Conservation (phyloP, 495 filamentous ascomycete species). For the Penicillium desertorum region DNA sequence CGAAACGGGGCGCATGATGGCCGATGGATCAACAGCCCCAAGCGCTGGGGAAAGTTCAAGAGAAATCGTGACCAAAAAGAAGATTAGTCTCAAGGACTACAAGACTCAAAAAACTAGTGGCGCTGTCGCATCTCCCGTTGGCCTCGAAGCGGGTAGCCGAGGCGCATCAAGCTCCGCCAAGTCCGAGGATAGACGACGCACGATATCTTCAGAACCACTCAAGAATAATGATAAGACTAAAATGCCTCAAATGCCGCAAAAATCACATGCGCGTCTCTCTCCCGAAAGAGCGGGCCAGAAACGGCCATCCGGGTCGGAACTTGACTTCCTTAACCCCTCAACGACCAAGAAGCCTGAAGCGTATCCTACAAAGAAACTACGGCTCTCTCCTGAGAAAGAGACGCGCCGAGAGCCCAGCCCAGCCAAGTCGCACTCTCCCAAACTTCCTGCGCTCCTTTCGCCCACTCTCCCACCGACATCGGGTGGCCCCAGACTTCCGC, state of each 20-base stretch:
- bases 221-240: constrained; percentile 21
- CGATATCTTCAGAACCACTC: constrained; percentile 18
- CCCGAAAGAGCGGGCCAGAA: constrained; percentile 32
- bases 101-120: constrained; percentile 45
- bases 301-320: constrained; percentile 31
- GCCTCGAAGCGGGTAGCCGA: constrained; percentile 24
- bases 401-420: constrained; percentile 21
- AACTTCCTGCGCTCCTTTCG: constrained; percentile 42
- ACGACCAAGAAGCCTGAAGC: constrained; percentile 21
- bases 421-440: constrained; percentile 27
- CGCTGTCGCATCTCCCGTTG: constrained; percentile 21
- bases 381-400: constrained; percentile 33
- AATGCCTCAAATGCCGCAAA: constrained; percentile 8
- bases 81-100: constrained; percentile 53
- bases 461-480: constrained; percentile 44
- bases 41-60: constrained; percentile 33
- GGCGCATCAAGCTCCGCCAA: constrained; percentile 16
- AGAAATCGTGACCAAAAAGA: constrained; percentile 42
- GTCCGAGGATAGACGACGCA: constrained; percentile 23
- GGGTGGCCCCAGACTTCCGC: constrained; percentile 35
- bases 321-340: constrained; percentile 20
- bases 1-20: constrained; percentile 48
- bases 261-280: constrained; percentile 19
- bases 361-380: constrained; percentile 33
- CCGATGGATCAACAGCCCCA: constrained; percentile 37